Base-by-base conservation (phyloP, 1,139 yeast species). In the Candida tropicalis region DNA sequence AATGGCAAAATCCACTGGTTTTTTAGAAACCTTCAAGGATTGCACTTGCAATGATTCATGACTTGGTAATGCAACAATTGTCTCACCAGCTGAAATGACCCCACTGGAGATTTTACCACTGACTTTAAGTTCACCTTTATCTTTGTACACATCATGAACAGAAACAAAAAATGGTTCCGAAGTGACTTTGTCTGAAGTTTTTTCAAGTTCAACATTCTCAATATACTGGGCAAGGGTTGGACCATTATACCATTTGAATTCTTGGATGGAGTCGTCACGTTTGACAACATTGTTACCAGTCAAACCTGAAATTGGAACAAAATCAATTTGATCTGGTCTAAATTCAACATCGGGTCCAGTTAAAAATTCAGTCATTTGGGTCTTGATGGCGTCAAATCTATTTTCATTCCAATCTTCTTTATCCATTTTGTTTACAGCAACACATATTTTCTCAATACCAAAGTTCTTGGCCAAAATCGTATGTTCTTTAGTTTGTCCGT, bases 401-500 rank as follows among this genome's bases (percentile, higher is more conserved):
- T 66, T 71, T 56, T 82, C 65, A 17, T 79, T 71, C 95, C 97
- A 91, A 36, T 78, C 75, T 40, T 71, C 75, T 40, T 81, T 76
- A 60, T 95, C 99, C 79, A 95, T 77, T 62, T 95, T 95, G 65
- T 95, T 95, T 44, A 95, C 79, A 1, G 87, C 95, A 16, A 93
- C 84, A 35, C 93, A 73, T 16, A 93, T 63, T 35, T 75, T 76
- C 27, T 79, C 81, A n/a, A 93, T 80, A 1, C 98, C 99, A 49
- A 93, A 66, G 53, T 85, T 84, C 52, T 85, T 78, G 5, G 96
- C 96, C 42, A 95, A 75, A 4, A 89, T 67, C 0, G 96, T 83
- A 62, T 95, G 99, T 62, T 95, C 99, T 57, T 86, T 89, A 0
- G 98, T 91, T 65, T 93, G 98, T 0, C 99, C 99, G 60, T 87